Base-by-base conservation (phyloP, 768 basidiomycete genomes). In the Paxillus ammoniavirescens region DNA sequence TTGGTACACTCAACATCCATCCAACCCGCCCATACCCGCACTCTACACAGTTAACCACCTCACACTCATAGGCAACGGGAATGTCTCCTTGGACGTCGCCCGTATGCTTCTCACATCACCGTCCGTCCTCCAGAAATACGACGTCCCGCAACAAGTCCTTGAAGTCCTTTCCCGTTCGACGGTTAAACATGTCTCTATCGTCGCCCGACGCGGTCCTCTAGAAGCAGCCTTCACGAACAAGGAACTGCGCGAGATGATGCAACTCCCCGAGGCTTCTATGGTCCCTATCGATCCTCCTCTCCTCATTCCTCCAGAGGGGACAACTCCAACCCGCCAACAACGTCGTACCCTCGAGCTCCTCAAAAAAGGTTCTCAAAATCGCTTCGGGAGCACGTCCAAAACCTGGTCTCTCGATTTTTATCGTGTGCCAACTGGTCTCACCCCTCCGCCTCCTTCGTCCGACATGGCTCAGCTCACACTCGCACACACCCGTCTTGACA, bases 1-100 rank as follows among this genome's bases (percentile, higher is more conserved):
- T 60, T 98, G 94, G 95, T 98, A 99, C 73, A 98, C 96, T 12
- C 86, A 82, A 44, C 93, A 98, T 67, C 95, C 95, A 2, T 84
- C 84, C 8, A 73, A 76, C 9, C 77, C 81, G 0, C 65, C 78
- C 0, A 76, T 87, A 0, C 85, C 88, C 1, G 75, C 84, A 0
- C 78, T 93, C 2, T 82, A 90, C 30, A 78, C 78, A 38, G 71
- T 82, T 4, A 65, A 76, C 2, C 89, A 95, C 60, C 84, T 95
- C 28, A 83, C 91, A 1, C 73, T 99, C 50, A 87, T 98, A 42
- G 96, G 97, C 0, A 91, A 93, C 57, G 96, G 96, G 10, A 98
- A 98, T 60, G 95, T 99, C 52, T 88, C 94, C 8, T 77, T 99
- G 33, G 96, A 99, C 62, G 77, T 95, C 26, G 93, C 94, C 1